Conservation (phyloP, 345 rosid genomes). For the Conringia planisiliqua region DNA sequence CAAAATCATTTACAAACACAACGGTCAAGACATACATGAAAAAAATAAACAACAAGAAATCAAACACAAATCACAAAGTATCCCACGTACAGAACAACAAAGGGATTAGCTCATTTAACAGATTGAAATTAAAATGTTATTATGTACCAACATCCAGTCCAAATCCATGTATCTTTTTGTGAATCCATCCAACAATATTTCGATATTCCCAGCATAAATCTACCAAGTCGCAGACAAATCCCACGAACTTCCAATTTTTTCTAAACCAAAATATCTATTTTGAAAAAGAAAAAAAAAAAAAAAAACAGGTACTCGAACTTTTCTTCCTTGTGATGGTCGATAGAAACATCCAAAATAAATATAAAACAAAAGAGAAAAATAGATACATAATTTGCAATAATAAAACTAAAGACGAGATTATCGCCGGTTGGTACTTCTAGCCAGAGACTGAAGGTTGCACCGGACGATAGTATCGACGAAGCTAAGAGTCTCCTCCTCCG, state of each 20-base stretch:
- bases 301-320: conserved; percentile 11
- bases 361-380: background rate
- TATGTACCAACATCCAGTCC: background rate
- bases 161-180: background rate
- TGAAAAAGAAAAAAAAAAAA: background rate
- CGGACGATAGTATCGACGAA: conserved; percentile 80
- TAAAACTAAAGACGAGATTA: background rate
- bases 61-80: background rate
- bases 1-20: background rate
- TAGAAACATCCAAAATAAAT: conserved; percentile 3
- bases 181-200: conserved; percentile 1
- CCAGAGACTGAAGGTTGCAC: conserved; percentile 80
- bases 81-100: background rate
- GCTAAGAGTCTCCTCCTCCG: conserved; percentile 67
- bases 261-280: conserved; percentile 13
- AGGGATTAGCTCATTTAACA: background rate
- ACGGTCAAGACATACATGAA: background rate
- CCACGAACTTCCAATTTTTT: background rate
- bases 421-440: conserved; percentile 35
- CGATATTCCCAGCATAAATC: conserved; percentile 6
- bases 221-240: conserved; percentile 7
- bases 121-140: background rate
- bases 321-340: conserved; percentile 4
- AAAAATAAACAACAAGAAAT: background rate
- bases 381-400: conserved; percentile 20